These are phyloP conservation scores for Dipodascopsis tothii DNA, from an alignment of 805 yeast genomes.

Conservation along the genomic window DNA sequence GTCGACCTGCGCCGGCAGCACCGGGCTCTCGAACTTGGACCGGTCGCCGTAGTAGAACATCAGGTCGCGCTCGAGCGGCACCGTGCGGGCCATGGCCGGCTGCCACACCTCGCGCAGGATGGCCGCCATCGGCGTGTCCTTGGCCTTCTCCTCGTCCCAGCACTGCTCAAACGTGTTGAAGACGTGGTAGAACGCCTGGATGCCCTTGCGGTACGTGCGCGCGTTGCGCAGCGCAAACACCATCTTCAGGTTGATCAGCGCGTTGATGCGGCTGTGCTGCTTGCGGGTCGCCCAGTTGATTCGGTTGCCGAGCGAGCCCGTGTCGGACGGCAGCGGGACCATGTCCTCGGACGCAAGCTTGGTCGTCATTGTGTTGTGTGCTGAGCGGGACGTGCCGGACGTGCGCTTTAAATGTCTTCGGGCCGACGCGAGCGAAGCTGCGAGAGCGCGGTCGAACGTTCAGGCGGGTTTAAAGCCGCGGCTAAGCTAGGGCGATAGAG, in stretches of 20 bases:
- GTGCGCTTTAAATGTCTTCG: too few relatives aligned
- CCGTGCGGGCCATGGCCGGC: constrained; percentile 60
- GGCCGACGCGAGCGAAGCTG: too few relatives aligned
- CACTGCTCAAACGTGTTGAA: constrained; percentile 27
- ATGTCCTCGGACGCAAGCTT: constrained; percentile 39
- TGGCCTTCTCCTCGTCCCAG: constrained; percentile 26
- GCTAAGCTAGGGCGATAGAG: too few relatives aligned
- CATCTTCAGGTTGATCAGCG: constrained; percentile 58
- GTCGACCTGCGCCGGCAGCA: constrained; percentile 53
- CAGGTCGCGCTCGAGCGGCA: constrained; percentile 52
- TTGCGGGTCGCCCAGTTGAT: constrained; percentile 62
- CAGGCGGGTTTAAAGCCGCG: too few relatives aligned
- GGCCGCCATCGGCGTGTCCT: constrained; percentile 31
- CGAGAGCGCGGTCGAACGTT: too few relatives aligned
- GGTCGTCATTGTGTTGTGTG: too few relatives aligned
- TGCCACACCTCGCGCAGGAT: constrained; percentile 57
- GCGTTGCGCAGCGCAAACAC: constrained; percentile 36
- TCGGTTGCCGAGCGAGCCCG: constrained; percentile 77
- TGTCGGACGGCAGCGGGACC: constrained; percentile 69
- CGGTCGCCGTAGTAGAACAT: constrained; percentile 56
- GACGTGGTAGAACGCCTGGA: constrained; percentile 27
- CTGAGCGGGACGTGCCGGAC: too few relatives aligned
- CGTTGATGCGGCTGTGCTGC: constrained; percentile 62
- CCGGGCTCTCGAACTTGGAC: constrained; percentile 51
- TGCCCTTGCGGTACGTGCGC: constrained; percentile 33